Base-by-base conservation (phyloP, 306 rosid species). In the Quercus rubra region DNA sequence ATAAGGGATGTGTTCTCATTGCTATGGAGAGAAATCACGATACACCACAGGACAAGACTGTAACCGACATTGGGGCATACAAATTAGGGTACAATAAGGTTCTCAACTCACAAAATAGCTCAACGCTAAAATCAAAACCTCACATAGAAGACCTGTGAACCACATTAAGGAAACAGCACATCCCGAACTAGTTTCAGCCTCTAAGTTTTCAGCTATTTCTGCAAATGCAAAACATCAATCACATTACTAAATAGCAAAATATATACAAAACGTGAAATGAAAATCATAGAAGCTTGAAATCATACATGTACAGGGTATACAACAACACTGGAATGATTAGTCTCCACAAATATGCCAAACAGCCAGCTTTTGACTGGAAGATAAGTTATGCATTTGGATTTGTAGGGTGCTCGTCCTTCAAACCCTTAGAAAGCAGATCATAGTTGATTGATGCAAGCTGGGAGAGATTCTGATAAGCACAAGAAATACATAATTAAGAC, bases 381-480 rank as follows among this genome's bases (percentile, higher is more conserved):
- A 85, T 72, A 62, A 77, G 85, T 79, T 86, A 90, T 57, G 88
- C 78, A 77, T 93, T 83, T 49, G 89, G 86, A 78, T 91, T 84
- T 55, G 90, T 14, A 12, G 91, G 74, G 2, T 90, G 89, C 33
- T 96, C 99, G 49, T 93, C 98, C 89, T 93, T 91, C 85, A 78
- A 91, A 83, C 97, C 98, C 88, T 96, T 93, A 30, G 94, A 83
- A 75, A 96, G 97, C 84, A 92, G 90, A 83, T 96, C 99, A 67
- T 96, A 96, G 88, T 96, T 96, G 96, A 96, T 96, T 77, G 99
- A 96, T 30, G 97, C 99, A 79, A 96, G 97, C 96, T 96, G 97
- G 56, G 99, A 96, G 83, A 96, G 98, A 88, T 96, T 96, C 99
- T 96, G 93, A 73, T 66, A 84, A 82, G 73, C 85, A 89, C 84